Evolutionary conservation across 129 eudicot species (phyloP).

Genomic region (Tagetes erecta): DNA sequence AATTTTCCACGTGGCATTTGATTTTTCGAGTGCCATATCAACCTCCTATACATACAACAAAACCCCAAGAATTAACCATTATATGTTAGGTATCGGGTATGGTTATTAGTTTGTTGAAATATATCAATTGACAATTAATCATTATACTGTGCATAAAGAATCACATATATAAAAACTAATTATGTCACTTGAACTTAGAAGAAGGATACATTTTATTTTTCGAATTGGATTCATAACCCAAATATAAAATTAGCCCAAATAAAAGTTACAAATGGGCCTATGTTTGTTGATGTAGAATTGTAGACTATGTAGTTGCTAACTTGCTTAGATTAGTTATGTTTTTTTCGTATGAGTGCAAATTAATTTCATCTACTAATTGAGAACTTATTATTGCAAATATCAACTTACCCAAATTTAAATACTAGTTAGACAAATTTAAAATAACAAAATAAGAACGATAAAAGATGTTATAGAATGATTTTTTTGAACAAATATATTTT

Average conservation of each 20-base stretch:
- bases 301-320: not conserved
- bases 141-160: too few species aligned
- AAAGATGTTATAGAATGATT: too few species aligned
- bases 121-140: too few species aligned
- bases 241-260: not conserved
- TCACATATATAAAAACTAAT: too few species aligned
- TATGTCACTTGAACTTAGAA: too few species aligned
- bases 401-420: not conserved
- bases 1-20: slow-evolving; percentile 77
- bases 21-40: slow-evolving; percentile 59
- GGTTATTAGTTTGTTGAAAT: too few species aligned
- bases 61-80: not conserved
- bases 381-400: not conserved
- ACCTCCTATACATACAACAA: slow-evolving; percentile 47
- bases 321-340: not conserved
- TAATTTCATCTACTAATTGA: not conserved
- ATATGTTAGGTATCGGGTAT: too few species aligned
- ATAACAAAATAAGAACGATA: too few species aligned
- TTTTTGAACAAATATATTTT: too few species aligned
- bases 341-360: too few species aligned
- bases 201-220: not conserved
- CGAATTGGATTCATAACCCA: not conserved
- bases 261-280: not conserved
- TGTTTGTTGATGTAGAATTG: not conserved
- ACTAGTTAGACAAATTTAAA: too few species aligned